Evolutionary conservation across 495 filamentous ascomycete genomes (phyloP).

Genomic region (Penicillium turbatum): DNA sequence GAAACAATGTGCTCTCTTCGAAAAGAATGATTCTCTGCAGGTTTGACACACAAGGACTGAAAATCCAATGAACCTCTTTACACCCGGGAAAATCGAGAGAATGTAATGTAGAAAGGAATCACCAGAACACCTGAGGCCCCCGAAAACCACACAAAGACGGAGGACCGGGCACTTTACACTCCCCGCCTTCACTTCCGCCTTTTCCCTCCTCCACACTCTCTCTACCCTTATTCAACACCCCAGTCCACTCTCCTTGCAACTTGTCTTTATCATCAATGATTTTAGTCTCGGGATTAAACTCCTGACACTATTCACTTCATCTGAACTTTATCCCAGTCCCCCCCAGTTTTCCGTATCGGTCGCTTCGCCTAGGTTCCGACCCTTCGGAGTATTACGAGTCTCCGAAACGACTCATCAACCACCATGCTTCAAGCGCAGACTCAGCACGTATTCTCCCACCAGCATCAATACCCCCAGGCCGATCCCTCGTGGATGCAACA

Average conservation of each 20-base stretch:
- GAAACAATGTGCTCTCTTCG: slow-evolving; percentile 19
- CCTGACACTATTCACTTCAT: slow-evolving; percentile 19
- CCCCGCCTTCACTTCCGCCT: slow-evolving; percentile 30
- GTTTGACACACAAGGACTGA: background rate
- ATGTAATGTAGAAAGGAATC: background rate
- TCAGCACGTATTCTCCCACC: slow-evolving; percentile 67
- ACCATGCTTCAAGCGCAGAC: slow-evolving; percentile 50
- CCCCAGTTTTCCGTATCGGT: slow-evolving; percentile 17
- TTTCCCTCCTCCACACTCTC: slow-evolving; percentile 13
- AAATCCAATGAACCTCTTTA: background rate
- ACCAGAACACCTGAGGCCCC: too few relatives aligned
- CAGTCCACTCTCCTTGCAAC: slow-evolving; percentile 16
- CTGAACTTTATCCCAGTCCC: slow-evolving; percentile 8
- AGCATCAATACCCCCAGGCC: slow-evolving; percentile 75
- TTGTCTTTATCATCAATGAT: slow-evolving; percentile 24
- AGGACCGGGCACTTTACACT: slow-evolving; percentile 13
- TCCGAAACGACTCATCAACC: slow-evolving; percentile 27
- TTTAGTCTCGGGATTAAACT: slow-evolving; percentile 17
- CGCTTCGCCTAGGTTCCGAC: slow-evolving; percentile 16
- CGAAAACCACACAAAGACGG: slow-evolving; percentile 20
- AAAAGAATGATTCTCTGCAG: slow-evolving; percentile 17
- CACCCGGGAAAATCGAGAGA: background rate
- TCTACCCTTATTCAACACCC: slow-evolving; percentile 6
- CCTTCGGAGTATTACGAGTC: slow-evolving; percentile 38
- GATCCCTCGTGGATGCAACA: slow-evolving; percentile 77